Conservation (phyloP, 169 alveolate genomes). For the Cryptosporidium xiaoi region DNA sequence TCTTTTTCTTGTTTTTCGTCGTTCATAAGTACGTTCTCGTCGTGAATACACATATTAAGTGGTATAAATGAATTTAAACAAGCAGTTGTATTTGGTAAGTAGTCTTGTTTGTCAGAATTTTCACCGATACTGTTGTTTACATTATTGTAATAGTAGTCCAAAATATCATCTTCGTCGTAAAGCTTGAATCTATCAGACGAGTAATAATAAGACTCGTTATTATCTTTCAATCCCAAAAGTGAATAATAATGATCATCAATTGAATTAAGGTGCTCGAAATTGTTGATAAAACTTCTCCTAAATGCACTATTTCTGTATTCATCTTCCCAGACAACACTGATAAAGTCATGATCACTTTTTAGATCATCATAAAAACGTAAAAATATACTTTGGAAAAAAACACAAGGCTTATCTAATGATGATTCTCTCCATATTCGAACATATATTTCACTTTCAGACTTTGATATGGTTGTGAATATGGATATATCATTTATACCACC, state of each 20-base stretch:
- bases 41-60: slow-evolving; percentile 36
- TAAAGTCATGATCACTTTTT: not conserved
- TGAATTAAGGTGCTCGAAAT: not conserved
- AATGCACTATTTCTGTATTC: too few relatives aligned
- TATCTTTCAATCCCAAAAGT: not conserved
- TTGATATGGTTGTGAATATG: slow-evolving; percentile 19
- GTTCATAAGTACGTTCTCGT: slow-evolving; percentile 1
- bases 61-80: slow-evolving; percentile 22
- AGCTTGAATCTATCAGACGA: slow-evolving; percentile 31
- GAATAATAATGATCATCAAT: not conserved
- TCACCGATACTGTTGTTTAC: not conserved
- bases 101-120: not conserved
- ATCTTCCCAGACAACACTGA: slow-evolving; percentile 24
- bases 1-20: slow-evolving; percentile 23
- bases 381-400: slow-evolving; percentile 11
- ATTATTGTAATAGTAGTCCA: slow-evolving; percentile 13
- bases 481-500: slow-evolving; percentile 38
- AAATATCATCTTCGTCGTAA: slow-evolving; percentile 5
- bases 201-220: slow-evolving; percentile 30
- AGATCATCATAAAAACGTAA: slow-evolving; percentile 9
- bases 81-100: not conserved
- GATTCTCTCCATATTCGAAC: slow-evolving; percentile 61
- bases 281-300: not conserved
- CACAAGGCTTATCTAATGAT: slow-evolving; percentile 54
- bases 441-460: slow-evolving; percentile 1